Base-by-base conservation (phyloP, 805 yeast genomes). In the Hanseniaspora hatyaiensis region DNA sequence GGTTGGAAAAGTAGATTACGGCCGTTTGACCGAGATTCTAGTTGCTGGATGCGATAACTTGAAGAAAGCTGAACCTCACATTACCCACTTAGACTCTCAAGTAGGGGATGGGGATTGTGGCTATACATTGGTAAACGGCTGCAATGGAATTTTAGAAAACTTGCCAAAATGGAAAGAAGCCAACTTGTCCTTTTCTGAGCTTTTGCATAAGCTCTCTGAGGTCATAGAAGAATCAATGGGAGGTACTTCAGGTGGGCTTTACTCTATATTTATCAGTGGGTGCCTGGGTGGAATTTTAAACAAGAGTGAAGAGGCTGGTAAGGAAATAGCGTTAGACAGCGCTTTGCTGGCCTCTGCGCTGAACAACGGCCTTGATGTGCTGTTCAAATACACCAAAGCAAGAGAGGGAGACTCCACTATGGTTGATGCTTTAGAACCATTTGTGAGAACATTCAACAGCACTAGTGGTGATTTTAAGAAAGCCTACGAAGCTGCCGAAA, bases 91-190 rank as follows among this genome's bases (percentile, higher is more conserved):
- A 54, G 97, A 88, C 58, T 82, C 94, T 1, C 71, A 78, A 54
- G 96, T 89, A 1, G 97, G 97, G 50, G 97, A 88, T 62, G 97
- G 97, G 56, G 97, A 88, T 61, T 88, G 96, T 65, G 97, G 97
- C 34, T 92, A 85, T 57, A 88, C 96, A 1, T 66, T 88, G 52
- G 84, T 78, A 12, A 72, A 76, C 20, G 97, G 96, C 33, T 92
- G 87, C 24, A 71, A 78, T 48, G 87, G 83, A 1, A 73, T 88
- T 36, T 62, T 77, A 37, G 65, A 70, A 9, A 75, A 77, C 18
- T 64, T 85, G 40, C 65, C 69, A 8, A 55, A 62, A 8, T 56
- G 73, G 24, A 65, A 71, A 26, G 61, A 63, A 23, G 52, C 60
- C 3, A 66, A 70, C 6, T 59, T 73, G 18, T 70, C 74, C n/a